These are phyloP conservation scores for Prorocentrum cordatum DNA, from an alignment of 169 alveolate genomes.

Conservation along the genomic window DNA sequence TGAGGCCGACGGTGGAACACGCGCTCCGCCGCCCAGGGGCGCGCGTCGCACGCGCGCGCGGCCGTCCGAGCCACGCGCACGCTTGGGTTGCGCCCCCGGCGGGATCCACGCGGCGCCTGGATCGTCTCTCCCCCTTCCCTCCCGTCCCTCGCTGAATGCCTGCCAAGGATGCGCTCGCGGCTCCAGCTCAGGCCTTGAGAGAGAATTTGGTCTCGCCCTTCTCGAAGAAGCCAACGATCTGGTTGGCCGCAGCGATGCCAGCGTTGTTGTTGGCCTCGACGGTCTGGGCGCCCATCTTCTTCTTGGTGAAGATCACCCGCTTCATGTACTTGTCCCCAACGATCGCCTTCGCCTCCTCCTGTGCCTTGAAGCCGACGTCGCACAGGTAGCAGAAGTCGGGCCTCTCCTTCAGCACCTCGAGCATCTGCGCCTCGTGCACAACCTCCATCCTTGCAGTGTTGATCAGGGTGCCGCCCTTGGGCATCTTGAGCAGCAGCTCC, in stretches of 20 bases:
- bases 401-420: constrained; percentile 19
- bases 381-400: constrained; percentile 62
- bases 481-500: constrained; percentile 66
- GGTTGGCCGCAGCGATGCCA: constrained; percentile 37
- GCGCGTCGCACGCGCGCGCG: too few species aligned
- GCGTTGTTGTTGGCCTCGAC: constrained; percentile 55
- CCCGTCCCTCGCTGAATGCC: too few species aligned
- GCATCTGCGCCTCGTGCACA: constrained; percentile 46
- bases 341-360: neutral
- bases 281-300: constrained; percentile 73
- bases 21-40: too few species aligned
- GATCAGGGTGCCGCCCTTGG: constrained; percentile 71
- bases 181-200: constrained; percentile 24
- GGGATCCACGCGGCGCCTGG: too few species aligned
- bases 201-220: constrained; percentile 64
- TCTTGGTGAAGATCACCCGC: constrained; percentile 67
- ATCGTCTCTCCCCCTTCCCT: too few species aligned
- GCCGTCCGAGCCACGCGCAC: too few species aligned
- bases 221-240: constrained; percentile 66
- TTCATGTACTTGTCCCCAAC: constrained; percentile 51
- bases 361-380: constrained; percentile 12
- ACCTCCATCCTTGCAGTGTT: constrained; percentile 70
- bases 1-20: too few species aligned
- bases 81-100: too few species aligned
- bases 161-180: too few species aligned